phyloP scores from a whole-genome alignment of 768 basidiomycete genomes.

The Cystoderma amianthinum region DNA sequence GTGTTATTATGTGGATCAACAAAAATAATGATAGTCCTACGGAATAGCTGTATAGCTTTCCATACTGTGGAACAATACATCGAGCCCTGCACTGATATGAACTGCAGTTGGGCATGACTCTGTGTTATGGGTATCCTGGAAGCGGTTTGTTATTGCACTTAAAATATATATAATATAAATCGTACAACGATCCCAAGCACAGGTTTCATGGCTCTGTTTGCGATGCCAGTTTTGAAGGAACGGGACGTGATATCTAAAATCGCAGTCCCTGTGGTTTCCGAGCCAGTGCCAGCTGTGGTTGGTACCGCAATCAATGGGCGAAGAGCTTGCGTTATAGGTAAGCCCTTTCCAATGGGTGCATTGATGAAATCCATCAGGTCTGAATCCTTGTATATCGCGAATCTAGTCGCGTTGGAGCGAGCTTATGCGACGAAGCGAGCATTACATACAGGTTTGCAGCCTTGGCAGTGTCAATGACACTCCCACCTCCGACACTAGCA shows the following conservation, averaged over 20 bases:
- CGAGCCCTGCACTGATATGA: constrained; percentile 91
- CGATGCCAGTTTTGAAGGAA: constrained; percentile 95
- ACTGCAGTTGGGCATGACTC: constrained; percentile 87
- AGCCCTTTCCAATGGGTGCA: constrained; percentile 89
- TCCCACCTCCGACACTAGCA: constrained; percentile 81
- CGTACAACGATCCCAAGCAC: constrained; percentile 69
- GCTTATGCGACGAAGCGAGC: background rate
- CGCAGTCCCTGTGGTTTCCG: constrained; percentile 92
- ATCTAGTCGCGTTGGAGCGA: constrained; percentile 36
- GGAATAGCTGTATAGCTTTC: constrained; percentile 94
- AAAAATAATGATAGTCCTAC: constrained; percentile 31
- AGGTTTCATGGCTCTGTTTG: constrained; percentile 87
- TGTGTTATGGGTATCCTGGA: constrained; percentile 80
- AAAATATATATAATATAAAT: background rate
- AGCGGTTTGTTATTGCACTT: background rate
- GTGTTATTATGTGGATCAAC: background rate
- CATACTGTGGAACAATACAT: constrained; percentile 93
- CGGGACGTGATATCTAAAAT: constrained; percentile 90
- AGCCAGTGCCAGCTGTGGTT: constrained; percentile 79
- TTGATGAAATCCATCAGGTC: constrained; percentile 97
- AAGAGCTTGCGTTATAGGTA: constrained; percentile 69
- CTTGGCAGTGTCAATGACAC: constrained; percentile 94
- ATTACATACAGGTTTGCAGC: constrained; percentile 75
- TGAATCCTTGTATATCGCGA: constrained; percentile 86
- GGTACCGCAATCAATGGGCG: constrained; percentile 82